These are phyloP conservation scores for Ormosia emarginata DNA, from an alignment of 306 rosid genomes.

Conservation along the genomic window DNA sequence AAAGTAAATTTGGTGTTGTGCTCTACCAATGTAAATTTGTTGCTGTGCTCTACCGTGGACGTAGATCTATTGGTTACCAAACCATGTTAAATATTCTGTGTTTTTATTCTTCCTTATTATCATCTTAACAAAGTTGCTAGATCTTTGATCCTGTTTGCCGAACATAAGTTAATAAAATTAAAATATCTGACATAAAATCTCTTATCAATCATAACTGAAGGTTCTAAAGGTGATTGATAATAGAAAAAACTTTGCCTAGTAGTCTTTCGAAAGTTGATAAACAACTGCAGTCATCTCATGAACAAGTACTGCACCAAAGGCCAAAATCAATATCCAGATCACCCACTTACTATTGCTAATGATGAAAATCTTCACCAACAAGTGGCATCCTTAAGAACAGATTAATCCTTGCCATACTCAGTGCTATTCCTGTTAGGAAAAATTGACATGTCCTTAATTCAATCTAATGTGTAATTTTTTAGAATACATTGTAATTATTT, in stretches of 20 bases:
- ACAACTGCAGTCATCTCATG: slow-evolving; percentile 44
- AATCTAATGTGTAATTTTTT: no score
- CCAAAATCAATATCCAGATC: slow-evolving; percentile 19
- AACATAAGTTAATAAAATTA: neutral
- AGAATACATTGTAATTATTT: no score
- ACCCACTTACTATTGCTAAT: slow-evolving; percentile 21
- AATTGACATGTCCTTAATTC: no score
- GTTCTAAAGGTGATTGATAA: neutral
- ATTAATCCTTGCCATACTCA: slow-evolving; percentile 27
- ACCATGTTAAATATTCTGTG: neutral
- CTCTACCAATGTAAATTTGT: no score
- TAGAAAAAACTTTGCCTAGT: neutral
- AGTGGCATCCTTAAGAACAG: slow-evolving; percentile 36
- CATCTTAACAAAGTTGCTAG: no score
- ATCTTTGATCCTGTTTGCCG: no score
- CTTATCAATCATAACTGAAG: neutral
- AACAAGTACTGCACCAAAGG: slow-evolving; percentile 24
- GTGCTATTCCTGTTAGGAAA: slow-evolving; percentile 6
- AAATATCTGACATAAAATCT: neutral
- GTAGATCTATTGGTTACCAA: no score
- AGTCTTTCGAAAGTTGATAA: slow-evolving; percentile 4
- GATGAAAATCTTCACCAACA: slow-evolving; percentile 35
- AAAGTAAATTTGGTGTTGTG: no score
- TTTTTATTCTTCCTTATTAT: no score
- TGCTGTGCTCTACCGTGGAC: no score